Evolutionary conservation across 1,284 basidiomycete species (phyloP).

Genomic region (Papiliotrema fonsecae): DNA sequence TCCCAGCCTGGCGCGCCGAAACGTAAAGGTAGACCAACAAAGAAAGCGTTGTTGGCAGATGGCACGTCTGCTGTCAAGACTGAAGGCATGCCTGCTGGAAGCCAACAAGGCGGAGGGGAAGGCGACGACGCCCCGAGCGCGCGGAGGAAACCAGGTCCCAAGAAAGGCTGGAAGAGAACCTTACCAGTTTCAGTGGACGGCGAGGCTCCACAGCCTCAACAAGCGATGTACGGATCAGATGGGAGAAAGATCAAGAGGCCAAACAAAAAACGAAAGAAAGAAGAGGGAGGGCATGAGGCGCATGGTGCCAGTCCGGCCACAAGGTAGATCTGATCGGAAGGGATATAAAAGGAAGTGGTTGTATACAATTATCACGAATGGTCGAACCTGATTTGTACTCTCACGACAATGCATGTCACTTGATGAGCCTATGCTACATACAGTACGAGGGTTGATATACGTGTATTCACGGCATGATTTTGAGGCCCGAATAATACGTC

Average conservation of each 20-base stretch:
- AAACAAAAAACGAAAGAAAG: not conserved
- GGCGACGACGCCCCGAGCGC: conserved; percentile 21
- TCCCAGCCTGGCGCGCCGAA: too few species aligned
- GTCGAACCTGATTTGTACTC: not conserved
- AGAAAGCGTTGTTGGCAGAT: not conserved
- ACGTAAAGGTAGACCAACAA: not conserved
- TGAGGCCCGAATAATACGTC: conserved; percentile 31
- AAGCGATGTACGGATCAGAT: not conserved
- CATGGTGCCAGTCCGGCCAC: too few species aligned
- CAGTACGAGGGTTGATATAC: not conserved
- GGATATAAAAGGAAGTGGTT: too few species aligned
- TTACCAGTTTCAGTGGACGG: not conserved
- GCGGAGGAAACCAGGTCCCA: conserved; percentile 40
- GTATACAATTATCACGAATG: too few species aligned
- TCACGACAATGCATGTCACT: not conserved
- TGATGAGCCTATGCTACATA: not conserved
- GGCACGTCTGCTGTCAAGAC: not conserved
- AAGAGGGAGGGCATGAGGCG: too few species aligned
- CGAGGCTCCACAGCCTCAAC: not conserved
- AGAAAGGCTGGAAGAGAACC: conserved; percentile 36
- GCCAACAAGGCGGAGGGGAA: not conserved
- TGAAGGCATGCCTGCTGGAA: not conserved
- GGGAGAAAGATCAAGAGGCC: conserved; percentile 2
- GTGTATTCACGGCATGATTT: conserved; percentile 24
- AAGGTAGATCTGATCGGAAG: too few species aligned